Evolutionary conservation across 2,329 filamentous ascomycete genomes (phyloP), one percentile per base, ranked within the genome.

Genomic region (Ascochyta pisi): DNA sequence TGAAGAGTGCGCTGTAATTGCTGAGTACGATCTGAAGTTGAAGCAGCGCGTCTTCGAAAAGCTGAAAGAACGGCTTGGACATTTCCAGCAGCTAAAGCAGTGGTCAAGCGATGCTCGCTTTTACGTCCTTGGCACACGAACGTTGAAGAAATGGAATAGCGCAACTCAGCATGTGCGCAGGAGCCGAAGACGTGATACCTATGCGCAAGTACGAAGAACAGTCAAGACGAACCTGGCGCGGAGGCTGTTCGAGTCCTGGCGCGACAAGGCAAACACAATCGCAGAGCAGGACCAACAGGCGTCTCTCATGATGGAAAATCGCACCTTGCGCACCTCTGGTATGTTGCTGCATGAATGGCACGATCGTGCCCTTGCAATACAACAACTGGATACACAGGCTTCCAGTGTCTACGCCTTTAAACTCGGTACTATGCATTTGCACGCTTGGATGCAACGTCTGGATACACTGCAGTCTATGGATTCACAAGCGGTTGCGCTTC

Each of bases 91-190:
- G 62, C 69, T 87, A 40, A 77, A 82, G 39, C 75, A 74, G 23
- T 84, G 82, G 82, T 81, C 84, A 24, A 71, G 72, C n/a, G 80
- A 84, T 67, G 84, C 84, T 23, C 73, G 78, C 10, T 86, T 82
- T 61, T 87, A 85, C 66, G 82, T 84, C 34, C 65, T 83, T n/a
- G 74, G 79, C 38, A 84, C 76, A 7, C 76, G 73, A 38, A 73
- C 77, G 2, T 61, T 86, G 47, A 83, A 81, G 59, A 68, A 70
- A 13, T 87, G 84, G 84, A 78, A 77, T 22, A 73, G 76, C 35
- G 79, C 81, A 19, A 82, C 81, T 1, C 69, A 79, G 38, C 75
- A 83, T 50, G 78, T 81, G 15, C 77, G 82, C 29, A 81, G 83
- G 55, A 76, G 77, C 59, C 80, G 83, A 22, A 79, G 83, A 27